Evolutionary conservation across 2,329 filamentous ascomycete species (phyloP).

Genomic region (Zymoseptoria tritici): DNA sequence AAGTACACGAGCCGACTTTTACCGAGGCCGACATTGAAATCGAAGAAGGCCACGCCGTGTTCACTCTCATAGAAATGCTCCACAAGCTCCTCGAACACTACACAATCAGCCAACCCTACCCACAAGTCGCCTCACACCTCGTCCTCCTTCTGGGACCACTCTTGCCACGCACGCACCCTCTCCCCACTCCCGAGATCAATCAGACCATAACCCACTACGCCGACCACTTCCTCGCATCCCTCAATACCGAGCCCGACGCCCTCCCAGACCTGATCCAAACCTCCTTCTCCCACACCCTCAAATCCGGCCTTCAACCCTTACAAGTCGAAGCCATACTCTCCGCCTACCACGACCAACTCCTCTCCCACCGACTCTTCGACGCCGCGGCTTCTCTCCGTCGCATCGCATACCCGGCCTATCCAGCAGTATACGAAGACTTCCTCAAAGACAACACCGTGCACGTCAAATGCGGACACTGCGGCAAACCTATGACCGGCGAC

Average conservation of each 20-base stretch:
- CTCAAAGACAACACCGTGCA: conserved; percentile 48
- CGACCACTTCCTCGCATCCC: conserved; percentile 34
- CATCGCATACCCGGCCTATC: conserved; percentile 48
- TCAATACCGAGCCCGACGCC: conserved; percentile 22
- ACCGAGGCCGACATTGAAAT: conserved; percentile 18
- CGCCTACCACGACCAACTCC: conserved; percentile 51
- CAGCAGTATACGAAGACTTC: conserved; percentile 50
- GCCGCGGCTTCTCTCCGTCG: conserved; percentile 51
- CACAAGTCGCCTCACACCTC: conserved; percentile 42
- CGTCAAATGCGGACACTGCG: conserved; percentile 50
- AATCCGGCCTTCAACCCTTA: conserved; percentile 40
- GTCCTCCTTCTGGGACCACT: conserved; percentile 41
- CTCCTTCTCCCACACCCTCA: conserved; percentile 34
- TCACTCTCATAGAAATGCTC: conserved; percentile 37
- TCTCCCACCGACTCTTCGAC: conserved; percentile 40
- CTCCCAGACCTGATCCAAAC: conserved; percentile 33
- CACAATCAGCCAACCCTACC: conserved; percentile 35
- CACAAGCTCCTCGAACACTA: conserved; percentile 37
- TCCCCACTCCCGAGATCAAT: conserved; percentile 26
- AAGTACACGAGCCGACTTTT: neutral
- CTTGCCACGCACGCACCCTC: conserved; percentile 35
- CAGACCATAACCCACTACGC: conserved; percentile 34
- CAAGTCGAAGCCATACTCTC: conserved; percentile 51
- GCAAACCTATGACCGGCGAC: conserved; percentile 42
- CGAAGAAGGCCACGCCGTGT: conserved; percentile 26